Evolutionary conservation across 257 asterid genomes (phyloP).

Genomic region (Solanum ossicruentum): DNA sequence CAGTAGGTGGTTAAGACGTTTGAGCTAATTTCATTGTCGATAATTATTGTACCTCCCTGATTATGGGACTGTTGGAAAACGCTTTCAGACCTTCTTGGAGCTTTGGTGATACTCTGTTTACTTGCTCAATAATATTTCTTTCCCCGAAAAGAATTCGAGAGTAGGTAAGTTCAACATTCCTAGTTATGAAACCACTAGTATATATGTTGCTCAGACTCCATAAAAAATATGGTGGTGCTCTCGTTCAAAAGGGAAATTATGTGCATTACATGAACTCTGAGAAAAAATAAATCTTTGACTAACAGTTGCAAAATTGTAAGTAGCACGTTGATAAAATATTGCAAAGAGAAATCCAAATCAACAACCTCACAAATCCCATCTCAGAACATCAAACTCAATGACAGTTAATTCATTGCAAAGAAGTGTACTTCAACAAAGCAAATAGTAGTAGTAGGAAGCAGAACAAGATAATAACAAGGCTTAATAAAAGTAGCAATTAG

Average conservation of each 20-base stretch:
- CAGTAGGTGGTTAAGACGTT: background rate
- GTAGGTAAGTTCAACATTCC: too few species aligned
- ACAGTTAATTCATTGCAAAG: background rate
- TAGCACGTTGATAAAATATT: background rate
- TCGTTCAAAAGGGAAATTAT: too few species aligned
- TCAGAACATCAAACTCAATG: background rate
- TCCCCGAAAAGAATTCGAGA: constrained; percentile 1
- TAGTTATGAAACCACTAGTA: too few species aligned
- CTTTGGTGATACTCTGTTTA: constrained; percentile 64
- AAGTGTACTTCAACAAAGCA: too few species aligned
- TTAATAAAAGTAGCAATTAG: constrained; percentile 16
- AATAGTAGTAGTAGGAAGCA: background rate
- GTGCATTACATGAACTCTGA: background rate
- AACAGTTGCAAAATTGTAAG: background rate
- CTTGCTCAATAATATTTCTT: constrained; percentile 54
- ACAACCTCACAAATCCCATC: background rate
- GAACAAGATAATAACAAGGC: background rate
- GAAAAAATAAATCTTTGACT: background rate
- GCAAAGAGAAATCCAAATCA: background rate
- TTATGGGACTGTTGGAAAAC: constrained; percentile 71
- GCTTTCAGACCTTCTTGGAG: constrained; percentile 79
- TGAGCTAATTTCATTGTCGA: background rate
- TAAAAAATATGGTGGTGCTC: too few species aligned
- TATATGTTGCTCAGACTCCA: too few species aligned
- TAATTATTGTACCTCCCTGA: constrained; percentile 62